Evolutionary conservation across 129 eudicot genomes (phyloP).

Genomic region (Logfia minima): DNA sequence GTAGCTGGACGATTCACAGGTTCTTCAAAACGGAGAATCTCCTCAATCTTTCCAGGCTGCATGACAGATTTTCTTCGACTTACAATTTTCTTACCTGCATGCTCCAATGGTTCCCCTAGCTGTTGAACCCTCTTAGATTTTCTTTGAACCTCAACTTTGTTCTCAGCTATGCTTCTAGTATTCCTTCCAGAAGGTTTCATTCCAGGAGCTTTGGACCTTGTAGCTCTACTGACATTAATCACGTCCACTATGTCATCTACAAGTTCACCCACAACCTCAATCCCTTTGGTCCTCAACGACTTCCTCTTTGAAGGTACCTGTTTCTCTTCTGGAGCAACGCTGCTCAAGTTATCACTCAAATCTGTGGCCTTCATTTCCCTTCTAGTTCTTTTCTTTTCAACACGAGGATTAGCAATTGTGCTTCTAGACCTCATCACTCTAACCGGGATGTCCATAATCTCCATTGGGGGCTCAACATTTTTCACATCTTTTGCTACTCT

Average conservation of each 20-base stretch:
- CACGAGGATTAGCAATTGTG: constrained; percentile 10
- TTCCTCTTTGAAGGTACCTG: constrained; percentile 18
- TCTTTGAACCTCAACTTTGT: constrained; percentile 10
- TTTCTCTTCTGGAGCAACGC: constrained; percentile 25
- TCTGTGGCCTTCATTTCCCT: constrained; percentile 27
- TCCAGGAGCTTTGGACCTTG: constrained; percentile 25
- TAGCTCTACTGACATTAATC: constrained; percentile 18
- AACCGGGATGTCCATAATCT: constrained; percentile 31
- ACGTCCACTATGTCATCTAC: constrained; percentile 28
- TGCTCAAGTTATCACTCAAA: not conserved
- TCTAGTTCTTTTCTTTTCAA: constrained; percentile 41
- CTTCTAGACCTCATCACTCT: constrained; percentile 45
- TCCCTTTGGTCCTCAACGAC: constrained; percentile 13
- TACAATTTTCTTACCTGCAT: constrained; percentile 19
- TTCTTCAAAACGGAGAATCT: constrained; percentile 29
- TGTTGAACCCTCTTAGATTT: constrained; percentile 11
- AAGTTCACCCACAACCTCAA: constrained; percentile 3
- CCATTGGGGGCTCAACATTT: constrained; percentile 22
- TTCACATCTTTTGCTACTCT: constrained; percentile 21
- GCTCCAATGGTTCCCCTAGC: constrained; percentile 23
- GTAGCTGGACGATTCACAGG: constrained; percentile 28
- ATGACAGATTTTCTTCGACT: constrained; percentile 29
- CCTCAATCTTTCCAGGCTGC: constrained; percentile 18
- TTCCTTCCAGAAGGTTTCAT: constrained; percentile 20
- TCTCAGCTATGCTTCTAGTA: constrained; percentile 20